Evolutionary conservation across 306 rosid genomes (phyloP).

Genomic region (Morella rubra): DNA sequence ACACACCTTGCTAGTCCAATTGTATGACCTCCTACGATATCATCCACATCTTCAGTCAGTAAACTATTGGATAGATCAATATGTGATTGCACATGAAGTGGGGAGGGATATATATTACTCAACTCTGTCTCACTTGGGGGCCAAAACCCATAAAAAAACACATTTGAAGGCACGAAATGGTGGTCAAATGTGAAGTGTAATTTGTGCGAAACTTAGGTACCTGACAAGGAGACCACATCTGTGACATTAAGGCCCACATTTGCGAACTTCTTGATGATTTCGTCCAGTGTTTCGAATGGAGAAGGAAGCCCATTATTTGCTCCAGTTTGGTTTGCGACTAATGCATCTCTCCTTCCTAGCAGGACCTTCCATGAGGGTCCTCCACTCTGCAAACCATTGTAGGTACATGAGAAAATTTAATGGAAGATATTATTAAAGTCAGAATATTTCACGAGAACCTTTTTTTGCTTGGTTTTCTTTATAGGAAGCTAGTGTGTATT

Average conservation of each 20-base stretch:
- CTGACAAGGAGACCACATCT: slow-evolving; percentile 74
- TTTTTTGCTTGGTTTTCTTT: too few species aligned
- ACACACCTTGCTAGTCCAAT: slow-evolving; percentile 70
- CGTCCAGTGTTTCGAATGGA: slow-evolving; percentile 49
- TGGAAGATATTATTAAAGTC: too few species aligned
- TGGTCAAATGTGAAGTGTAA: neutral
- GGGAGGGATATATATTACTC: too few species aligned
- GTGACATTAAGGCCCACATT: slow-evolving; percentile 50
- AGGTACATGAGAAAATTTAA: too few species aligned
- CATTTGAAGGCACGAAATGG: neutral
- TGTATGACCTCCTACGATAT: slow-evolving; percentile 72
- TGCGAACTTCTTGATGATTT: slow-evolving; percentile 48
- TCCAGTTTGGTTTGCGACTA: slow-evolving; percentile 52
- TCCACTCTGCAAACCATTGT: slow-evolving; percentile 60
- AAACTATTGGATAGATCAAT: too few species aligned
- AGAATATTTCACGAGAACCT: too few species aligned
- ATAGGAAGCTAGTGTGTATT: too few species aligned
- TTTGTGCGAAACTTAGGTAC: slow-evolving; percentile 25
- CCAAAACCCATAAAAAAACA: too few species aligned
- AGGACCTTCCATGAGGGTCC: slow-evolving; percentile 70
- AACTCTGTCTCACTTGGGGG: too few species aligned
- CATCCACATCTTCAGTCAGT: too few species aligned
- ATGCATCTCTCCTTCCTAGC: slow-evolving; percentile 77
- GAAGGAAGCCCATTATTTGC: slow-evolving; percentile 53
- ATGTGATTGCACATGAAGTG: too few species aligned